These are phyloP conservation scores for Ogataea dorogensis DNA, from an alignment of 805 yeast genomes.

Conservation along the genomic window DNA sequence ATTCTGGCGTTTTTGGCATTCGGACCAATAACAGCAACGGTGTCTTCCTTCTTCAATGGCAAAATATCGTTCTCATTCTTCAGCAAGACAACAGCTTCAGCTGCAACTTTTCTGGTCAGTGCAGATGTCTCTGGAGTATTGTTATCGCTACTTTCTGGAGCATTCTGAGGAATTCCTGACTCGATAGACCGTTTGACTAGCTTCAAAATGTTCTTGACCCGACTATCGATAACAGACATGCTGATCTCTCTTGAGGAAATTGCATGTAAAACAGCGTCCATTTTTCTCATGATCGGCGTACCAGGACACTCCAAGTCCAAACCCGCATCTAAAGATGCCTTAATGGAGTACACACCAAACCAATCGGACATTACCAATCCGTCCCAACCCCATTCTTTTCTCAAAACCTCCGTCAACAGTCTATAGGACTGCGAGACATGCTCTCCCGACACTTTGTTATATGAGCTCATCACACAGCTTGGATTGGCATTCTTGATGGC, in stretches of 20 bases:
- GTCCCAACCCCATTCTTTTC: conserved; percentile 58
- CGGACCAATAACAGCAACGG: conserved; percentile 58
- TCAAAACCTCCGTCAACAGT: conserved; percentile 46
- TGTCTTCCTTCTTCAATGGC: conserved; percentile 45
- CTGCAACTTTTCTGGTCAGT: conserved; percentile 44
- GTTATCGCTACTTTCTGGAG: conserved; percentile 39
- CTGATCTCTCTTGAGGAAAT: conserved; percentile 44
- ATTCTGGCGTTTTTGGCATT: conserved; percentile 49
- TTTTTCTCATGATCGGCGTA: conserved; percentile 47
- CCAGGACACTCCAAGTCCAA: conserved; percentile 72
- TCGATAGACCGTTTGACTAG: conserved; percentile 45
- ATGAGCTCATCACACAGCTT: conserved; percentile 58
- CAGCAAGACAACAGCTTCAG: conserved; percentile 54
- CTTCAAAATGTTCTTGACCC: conserved; percentile 48
- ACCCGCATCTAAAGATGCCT: conserved; percentile 52
- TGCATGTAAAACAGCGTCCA: conserved; percentile 40
- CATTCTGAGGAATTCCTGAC: conserved; percentile 43
- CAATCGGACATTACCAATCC: conserved; percentile 65
- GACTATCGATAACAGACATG: conserved; percentile 42
- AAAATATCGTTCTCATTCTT: conserved; percentile 48
- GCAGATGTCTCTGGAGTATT: conserved; percentile 49
- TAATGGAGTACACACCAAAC: conserved; percentile 56
- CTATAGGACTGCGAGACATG: conserved; percentile 51
- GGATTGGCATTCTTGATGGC: conserved; percentile 57
- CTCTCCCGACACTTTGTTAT: conserved; percentile 62